Percentiles rank a stretch among this genome's conserved stretches.
Conservation (phyloP, 2,329 filamentous ascomycete species). For the Nannizzia gypsea region DNA sequence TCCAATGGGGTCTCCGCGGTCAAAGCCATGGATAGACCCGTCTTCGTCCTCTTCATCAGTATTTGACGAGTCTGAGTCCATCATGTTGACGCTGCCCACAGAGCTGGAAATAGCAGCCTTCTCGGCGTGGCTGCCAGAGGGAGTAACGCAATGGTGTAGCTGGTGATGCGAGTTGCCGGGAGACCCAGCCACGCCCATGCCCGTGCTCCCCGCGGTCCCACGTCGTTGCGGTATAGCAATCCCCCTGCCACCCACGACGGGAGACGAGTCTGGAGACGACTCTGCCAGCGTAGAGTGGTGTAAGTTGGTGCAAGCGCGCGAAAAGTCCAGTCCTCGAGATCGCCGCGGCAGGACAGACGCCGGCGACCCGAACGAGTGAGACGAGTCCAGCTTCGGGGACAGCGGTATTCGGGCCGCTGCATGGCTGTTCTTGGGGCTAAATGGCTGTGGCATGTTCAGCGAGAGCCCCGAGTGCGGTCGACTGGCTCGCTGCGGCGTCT, state of each 20-base stretch:
- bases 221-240: slow-evolving; percentile 49
- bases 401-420: slow-evolving; percentile 53
- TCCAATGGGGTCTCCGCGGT: slow-evolving; percentile 53
- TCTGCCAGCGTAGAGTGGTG: slow-evolving; percentile 93
- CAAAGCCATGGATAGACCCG: slow-evolving; percentile 50
- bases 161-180: slow-evolving; percentile 48
- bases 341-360: slow-evolving; percentile 78
- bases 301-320: slow-evolving; percentile 80
- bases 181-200: slow-evolving; percentile 42
- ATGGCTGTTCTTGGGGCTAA: slow-evolving; percentile 36
- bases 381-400: slow-evolving; percentile 75
- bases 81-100: slow-evolving; percentile 64
- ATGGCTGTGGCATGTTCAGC: slow-evolving; percentile 53
- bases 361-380: slow-evolving; percentile 74
- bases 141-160: slow-evolving; percentile 53
- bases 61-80: slow-evolving; percentile 68
- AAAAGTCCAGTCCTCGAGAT: slow-evolving; percentile 85
- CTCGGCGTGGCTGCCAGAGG: slow-evolving; percentile 53
- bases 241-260: slow-evolving; percentile 61
- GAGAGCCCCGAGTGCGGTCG: slow-evolving; percentile 54
- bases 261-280: slow-evolving; percentile 81
- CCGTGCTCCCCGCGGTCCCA: slow-evolving; percentile 26
- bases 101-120: slow-evolving; percentile 64
- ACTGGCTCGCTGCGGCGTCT: slow-evolving; percentile 60
- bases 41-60: slow-evolving; percentile 51